Evolutionary conservation across 1,284 basidiomycete genomes (phyloP).

Genomic region (Trichosporon ovoides): DNA sequence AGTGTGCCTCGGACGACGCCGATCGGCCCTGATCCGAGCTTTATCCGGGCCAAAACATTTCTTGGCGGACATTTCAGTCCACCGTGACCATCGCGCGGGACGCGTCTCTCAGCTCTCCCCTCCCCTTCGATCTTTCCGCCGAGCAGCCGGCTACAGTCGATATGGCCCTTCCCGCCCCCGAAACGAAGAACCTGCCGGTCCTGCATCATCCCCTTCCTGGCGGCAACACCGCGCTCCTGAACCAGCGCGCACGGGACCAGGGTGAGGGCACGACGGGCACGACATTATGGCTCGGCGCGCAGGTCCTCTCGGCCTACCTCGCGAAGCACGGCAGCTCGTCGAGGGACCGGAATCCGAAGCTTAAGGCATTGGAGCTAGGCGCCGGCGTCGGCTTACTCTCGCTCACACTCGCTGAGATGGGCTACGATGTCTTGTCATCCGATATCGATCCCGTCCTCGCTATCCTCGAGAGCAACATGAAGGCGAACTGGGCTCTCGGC

Average conservation of each 20-base stretch:
- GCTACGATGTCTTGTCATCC: conserved; percentile 72
- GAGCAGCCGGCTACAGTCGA: too few species aligned
- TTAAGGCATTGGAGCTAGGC: conserved; percentile 68
- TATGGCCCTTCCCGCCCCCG: conserved; percentile 26
- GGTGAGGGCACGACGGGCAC: conserved; percentile 66
- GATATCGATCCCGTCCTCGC: conserved; percentile 66
- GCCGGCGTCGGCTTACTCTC: conserved; percentile 73
- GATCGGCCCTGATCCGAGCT: neutral
- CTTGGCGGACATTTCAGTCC: neutral
- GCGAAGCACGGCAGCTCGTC: conserved; percentile 27
- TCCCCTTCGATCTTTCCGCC: too few species aligned
- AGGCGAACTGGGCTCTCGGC: conserved; percentile 43
- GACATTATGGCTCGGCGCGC: conserved; percentile 79
- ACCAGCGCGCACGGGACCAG: conserved; percentile 26
- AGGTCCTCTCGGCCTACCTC: conserved; percentile 66
- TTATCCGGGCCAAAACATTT: conserved; percentile 3
- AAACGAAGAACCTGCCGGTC: conserved; percentile 60
- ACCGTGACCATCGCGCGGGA: neutral
- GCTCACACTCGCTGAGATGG: conserved; percentile 63
- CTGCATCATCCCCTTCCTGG: conserved; percentile 55
- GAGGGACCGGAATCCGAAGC: conserved; percentile 17
- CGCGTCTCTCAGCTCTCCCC: neutral
- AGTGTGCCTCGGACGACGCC: neutral
- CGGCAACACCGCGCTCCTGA: conserved; percentile 34
- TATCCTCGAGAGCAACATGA: conserved; percentile 59